A percentile compares a stretch with the other conserved stretches of the same genome.
Conservation (phyloP, 225 moss, liverwort and hornwort species). For the Physcomitrium patens region DNA sequence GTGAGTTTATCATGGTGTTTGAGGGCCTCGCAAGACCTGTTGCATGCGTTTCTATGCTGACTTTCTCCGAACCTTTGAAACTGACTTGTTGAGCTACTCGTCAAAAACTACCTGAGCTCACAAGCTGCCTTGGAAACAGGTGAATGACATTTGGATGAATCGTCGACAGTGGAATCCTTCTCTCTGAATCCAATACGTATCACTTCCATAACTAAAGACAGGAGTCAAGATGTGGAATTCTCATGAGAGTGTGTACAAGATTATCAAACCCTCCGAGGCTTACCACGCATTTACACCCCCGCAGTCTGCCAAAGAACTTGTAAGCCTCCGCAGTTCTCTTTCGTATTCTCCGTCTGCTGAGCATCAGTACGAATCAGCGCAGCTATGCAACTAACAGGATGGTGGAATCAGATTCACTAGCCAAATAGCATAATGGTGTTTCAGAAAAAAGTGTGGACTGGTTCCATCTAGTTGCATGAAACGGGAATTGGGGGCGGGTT, state of each 20-base stretch:
- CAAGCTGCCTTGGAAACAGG: too few relatives aligned
- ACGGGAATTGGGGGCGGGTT: background rate
- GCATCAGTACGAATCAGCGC: background rate
- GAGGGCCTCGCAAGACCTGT: too few relatives aligned
- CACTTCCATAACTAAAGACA: background rate
- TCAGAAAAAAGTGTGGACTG: too few relatives aligned
- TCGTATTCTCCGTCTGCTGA: background rate
- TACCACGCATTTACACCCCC: constrained; percentile 37
- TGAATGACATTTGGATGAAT: background rate
- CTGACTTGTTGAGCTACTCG: too few relatives aligned
- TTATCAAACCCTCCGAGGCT: constrained; percentile 34
- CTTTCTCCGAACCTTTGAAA: too few relatives aligned
- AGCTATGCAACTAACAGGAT: too few relatives aligned
- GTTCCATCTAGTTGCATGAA: background rate
- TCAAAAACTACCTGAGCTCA: too few relatives aligned
- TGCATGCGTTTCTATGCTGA: too few relatives aligned
- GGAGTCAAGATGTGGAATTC: constrained; percentile 44
- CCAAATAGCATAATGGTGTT: background rate
- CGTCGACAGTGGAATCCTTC: background rate
- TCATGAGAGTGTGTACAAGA: constrained; percentile 45
- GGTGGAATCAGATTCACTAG: too few relatives aligned
- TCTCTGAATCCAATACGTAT: background rate
- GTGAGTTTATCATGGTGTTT: too few relatives aligned
- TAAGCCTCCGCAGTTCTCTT: background rate
- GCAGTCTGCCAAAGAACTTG: constrained; percentile 36